phyloP scores from a whole-genome alignment of 2,329 filamentous ascomycete species.

The Neonectria magnoliae region DNA sequence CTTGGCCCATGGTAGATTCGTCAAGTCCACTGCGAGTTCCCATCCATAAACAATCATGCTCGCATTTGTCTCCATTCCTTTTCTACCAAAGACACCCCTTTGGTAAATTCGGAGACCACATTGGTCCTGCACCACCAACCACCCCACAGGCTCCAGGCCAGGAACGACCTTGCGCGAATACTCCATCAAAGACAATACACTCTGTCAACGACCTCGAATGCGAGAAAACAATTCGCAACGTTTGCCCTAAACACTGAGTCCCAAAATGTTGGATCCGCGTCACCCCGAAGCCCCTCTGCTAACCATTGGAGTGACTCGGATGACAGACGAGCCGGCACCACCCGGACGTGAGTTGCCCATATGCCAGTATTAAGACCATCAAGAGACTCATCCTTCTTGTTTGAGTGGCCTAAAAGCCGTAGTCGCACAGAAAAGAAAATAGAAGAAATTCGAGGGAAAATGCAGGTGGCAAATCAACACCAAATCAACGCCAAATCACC shows the following conservation, averaged over 20 bases:
- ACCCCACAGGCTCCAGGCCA: conserved; percentile 25
- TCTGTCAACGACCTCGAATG: conserved; percentile 25
- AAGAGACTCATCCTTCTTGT: conserved; percentile 17
- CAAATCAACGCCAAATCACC: conserved; percentile 57
- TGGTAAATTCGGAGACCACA: conserved; percentile 31
- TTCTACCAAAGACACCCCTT: conserved; percentile 35
- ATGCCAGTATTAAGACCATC: conserved; percentile 35
- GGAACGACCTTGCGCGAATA: conserved; percentile 27
- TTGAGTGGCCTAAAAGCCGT: conserved; percentile 30
- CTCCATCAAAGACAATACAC: conserved; percentile 26
- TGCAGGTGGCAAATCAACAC: conserved; percentile 49
- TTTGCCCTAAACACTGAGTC: conserved; percentile 7
- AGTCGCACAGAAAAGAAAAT: conserved; percentile 27
- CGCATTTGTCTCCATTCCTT: conserved; percentile 37
- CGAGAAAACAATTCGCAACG: conserved; percentile 25
- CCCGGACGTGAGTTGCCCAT: conserved; percentile 11
- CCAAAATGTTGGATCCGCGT: conserved; percentile 4
- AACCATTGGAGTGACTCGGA: conserved; percentile 10
- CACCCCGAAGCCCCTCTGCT: neutral
- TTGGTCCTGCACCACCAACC: conserved; percentile 25
- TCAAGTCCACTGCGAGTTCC: conserved; percentile 39
- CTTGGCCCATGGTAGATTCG: conserved; percentile 42
- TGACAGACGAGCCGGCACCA: conserved; percentile 5
- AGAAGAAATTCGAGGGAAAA: conserved; percentile 41
- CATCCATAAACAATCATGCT: conserved; percentile 40